Evolutionary conservation across 495 filamentous ascomycete species (phyloP).

Genomic region (Neurospora terricola): DNA sequence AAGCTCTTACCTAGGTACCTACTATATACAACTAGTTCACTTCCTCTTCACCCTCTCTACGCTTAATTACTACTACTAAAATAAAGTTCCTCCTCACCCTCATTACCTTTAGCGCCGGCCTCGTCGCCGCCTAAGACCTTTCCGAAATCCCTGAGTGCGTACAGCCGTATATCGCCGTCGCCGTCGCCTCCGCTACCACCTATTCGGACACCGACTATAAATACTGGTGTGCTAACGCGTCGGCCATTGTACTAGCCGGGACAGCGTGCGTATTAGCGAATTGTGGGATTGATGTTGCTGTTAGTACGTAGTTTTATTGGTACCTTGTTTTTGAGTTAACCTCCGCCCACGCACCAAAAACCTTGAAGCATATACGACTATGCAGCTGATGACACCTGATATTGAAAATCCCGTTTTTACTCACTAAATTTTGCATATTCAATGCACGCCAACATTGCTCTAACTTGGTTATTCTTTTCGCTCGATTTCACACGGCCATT

Average conservation of each 20-base stretch:
- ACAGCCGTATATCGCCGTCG: not conserved
- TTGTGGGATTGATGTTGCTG: not conserved
- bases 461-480: too few relatives aligned
- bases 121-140: not conserved
- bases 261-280: not conserved
- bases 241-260: not conserved
- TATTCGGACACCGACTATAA: not conserved
- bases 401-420: too few relatives aligned
- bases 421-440: too few relatives aligned
- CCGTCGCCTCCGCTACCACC: not conserved
- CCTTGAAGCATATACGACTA: too few relatives aligned
- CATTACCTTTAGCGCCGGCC: not conserved
- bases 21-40: too few relatives aligned
- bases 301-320: not conserved
- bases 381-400: too few relatives aligned
- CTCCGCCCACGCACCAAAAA: too few relatives aligned
- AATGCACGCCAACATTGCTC: too few relatives aligned
- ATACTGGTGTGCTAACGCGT: not conserved
- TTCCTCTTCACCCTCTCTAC: not conserved
- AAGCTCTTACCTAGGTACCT: too few relatives aligned
- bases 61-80: too few relatives aligned
- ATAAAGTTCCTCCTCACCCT: not conserved
- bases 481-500: too few relatives aligned
- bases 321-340: too few relatives aligned
- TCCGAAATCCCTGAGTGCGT: not conserved